Base-by-base conservation (phyloP, 225 moss, liverwort and hornwort species). In the Polytrichum formosum region DNA sequence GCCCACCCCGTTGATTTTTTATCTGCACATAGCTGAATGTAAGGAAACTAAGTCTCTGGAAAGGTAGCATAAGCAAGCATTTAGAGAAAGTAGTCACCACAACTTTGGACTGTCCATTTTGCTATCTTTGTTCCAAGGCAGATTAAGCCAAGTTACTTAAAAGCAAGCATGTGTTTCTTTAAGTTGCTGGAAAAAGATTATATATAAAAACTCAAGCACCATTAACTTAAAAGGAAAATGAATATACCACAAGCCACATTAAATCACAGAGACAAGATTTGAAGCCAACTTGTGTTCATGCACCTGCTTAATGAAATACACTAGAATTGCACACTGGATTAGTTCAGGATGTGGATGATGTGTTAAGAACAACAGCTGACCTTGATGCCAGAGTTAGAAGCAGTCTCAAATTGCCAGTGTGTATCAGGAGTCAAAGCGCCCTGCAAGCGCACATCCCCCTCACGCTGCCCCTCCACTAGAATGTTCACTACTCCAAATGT, bases 351-450 rank as follows among this genome's bases (percentile, higher is more conserved):
- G 46, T 46, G 16, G 46, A 28, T 29, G 27, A 59, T 9, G n/a
- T 7, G 25, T 55, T 54, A 31, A 53, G 31, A 64, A 37, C 26
- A 75, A 66, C 69, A 54, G 56, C 66, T 61, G 35, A 97, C 96
- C 92, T 94, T 92, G 61, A 98, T 92, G 72, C 91, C 92, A 10
- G 97, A 91, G 79, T 84, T 88, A 63, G 82, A 79, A 31, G 87
- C 55, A 35, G 97, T 85, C 77, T 97, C 97, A 73, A 98, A 94
- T 58, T 82, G 77, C 67, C 91, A 82, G 6, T 74, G 76, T 30
- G 97, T 91, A 18, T 83, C 83, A 18, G 67, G 77, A 21, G 86
- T 85, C 78, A 90, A 74, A 73, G 87, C 73, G 20, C 94, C 97
- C 54, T 70, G 79, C 25, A 28, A 78, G 37, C 64, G 76, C 65